Evolutionary conservation across 225 moss, liverwort and hornwort genomes (phyloP).

Genomic region (Physcomitrellopsis africana): DNA sequence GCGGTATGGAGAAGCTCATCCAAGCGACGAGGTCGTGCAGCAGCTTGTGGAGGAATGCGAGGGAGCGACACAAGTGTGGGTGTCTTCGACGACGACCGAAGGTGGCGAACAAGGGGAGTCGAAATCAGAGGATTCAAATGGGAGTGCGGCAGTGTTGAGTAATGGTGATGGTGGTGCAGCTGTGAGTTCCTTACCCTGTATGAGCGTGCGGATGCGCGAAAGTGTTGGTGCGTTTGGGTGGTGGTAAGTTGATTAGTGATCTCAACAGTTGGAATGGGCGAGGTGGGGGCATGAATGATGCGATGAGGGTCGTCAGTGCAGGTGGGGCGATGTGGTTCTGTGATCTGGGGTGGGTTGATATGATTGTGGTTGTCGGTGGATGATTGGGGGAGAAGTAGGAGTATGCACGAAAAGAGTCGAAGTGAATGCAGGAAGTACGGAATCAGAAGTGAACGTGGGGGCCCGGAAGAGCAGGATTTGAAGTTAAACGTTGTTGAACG

Average conservation of each 20-base stretch:
- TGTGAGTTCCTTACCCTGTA: conserved; percentile 17
- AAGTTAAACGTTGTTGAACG: too few relatives aligned
- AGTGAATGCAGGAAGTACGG: too few relatives aligned
- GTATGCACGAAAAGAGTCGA: too few relatives aligned
- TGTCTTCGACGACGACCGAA: neutral
- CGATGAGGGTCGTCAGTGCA: too few relatives aligned
- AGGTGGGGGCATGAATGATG: too few relatives aligned
- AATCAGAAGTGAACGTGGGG: too few relatives aligned
- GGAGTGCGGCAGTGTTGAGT: neutral
- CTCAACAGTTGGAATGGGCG: too few relatives aligned
- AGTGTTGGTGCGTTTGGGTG: too few relatives aligned
- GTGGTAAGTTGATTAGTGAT: too few relatives aligned
- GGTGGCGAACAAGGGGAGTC: conserved; percentile 30
- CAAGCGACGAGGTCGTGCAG: conserved; percentile 35
- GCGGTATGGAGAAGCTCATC: conserved; percentile 35
- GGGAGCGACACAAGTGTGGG: neutral
- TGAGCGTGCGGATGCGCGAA: neutral
- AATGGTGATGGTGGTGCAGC: neutral
- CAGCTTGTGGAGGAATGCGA: conserved; percentile 46
- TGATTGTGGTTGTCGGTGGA: neutral
- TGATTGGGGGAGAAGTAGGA: too few relatives aligned
- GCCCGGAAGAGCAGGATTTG: too few relatives aligned
- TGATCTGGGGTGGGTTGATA: neutral
- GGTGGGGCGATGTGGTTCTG: too few relatives aligned
- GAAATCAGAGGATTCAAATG: neutral